These are phyloP conservation scores for Omphalotus guepiniiformis DNA, from an alignment of 768 basidiomycete genomes.

Conservation along the genomic window DNA sequence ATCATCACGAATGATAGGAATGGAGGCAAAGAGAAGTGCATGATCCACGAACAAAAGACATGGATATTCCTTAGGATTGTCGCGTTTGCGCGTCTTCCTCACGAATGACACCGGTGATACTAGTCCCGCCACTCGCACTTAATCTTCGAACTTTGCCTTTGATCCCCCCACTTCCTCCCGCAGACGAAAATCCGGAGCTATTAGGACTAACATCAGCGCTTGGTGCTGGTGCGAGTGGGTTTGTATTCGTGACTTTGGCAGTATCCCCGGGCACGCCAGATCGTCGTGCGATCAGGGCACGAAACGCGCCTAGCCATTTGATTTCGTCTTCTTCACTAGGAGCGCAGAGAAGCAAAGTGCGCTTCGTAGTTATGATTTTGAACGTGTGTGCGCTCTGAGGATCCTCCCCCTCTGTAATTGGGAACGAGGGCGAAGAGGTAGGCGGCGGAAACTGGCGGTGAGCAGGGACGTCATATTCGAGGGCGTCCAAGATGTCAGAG, in stretches of 20 bases:
- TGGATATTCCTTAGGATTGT: conserved; percentile 2
- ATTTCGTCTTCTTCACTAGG: conserved; percentile 98
- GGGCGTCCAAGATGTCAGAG: conserved; percentile 81
- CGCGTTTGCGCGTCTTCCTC: conserved; percentile 17
- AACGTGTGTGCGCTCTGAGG: conserved; percentile 62
- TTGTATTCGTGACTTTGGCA: conserved; percentile 19
- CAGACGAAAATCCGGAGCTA: conserved; percentile 18
- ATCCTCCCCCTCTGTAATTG: conserved; percentile 39
- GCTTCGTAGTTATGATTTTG: conserved; percentile 94
- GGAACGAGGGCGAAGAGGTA: conserved; percentile 30
- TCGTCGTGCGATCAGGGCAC: conserved; percentile 82
- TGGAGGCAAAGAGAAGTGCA: too few relatives aligned
- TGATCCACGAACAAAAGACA: too few relatives aligned
- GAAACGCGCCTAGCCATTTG: conserved; percentile 93
- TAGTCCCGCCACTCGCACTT: conserved; percentile 36
- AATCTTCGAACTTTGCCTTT: conserved; percentile 45
- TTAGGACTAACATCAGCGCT: conserved; percentile 17
- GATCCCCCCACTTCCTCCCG: conserved; percentile 30
- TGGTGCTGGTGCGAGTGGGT: not conserved
- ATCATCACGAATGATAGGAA: too few relatives aligned
- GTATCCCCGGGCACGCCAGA: conserved; percentile 48
- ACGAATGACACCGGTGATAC: conserved; percentile 14
- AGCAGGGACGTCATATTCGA: conserved; percentile 74
- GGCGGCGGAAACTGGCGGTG: conserved; percentile 42
- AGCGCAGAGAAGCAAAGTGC: conserved; percentile 84